phyloP scores from a whole-genome alignment of 192 early-diverging fungal species.

The Chytriomyces sp. region DNA sequence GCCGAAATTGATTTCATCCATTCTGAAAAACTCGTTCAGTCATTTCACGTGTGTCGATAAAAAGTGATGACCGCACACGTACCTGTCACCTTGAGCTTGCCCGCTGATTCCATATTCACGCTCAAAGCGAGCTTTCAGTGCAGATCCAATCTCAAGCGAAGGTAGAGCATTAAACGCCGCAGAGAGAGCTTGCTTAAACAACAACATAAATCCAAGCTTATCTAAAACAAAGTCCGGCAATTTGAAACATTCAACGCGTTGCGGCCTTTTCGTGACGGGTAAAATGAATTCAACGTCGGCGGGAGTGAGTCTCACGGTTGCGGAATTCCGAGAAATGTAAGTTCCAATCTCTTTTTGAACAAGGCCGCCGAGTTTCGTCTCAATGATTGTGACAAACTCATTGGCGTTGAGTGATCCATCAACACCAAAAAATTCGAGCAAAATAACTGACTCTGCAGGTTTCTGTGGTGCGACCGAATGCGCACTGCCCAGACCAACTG shows the following conservation, averaged over 20 bases:
- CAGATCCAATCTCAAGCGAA: conserved; percentile 42
- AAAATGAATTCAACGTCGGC: conserved; percentile 83
- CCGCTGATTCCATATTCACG: conserved; percentile 22
- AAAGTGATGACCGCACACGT: background rate
- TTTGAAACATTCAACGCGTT: conserved; percentile 43
- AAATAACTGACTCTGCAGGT: conserved; percentile 49
- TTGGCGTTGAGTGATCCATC: conserved; percentile 65
- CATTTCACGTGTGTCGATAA: background rate
- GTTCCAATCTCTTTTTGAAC: conserved; percentile 67
- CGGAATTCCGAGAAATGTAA: conserved; percentile 68
- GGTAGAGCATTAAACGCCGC: conserved; percentile 40
- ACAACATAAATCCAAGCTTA: conserved; percentile 66
- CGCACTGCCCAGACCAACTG: background rate
- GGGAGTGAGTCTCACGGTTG: conserved; percentile 62
- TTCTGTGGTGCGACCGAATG: background rate
- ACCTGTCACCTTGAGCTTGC: conserved; percentile 5
- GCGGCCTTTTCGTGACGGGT: conserved; percentile 51
- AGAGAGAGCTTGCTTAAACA: conserved; percentile 68
- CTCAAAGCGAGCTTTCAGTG: conserved; percentile 43
- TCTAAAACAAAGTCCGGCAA: conserved; percentile 63
- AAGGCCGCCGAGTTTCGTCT: conserved; percentile 63
- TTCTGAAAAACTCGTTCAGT: background rate
- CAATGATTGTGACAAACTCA: conserved; percentile 69
- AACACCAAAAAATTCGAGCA: conserved; percentile 76
- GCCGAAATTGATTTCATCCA: conserved; percentile 42